phyloP scores from a whole-genome alignment of 805 yeast genomes.

The Barnettozyma populi region DNA sequence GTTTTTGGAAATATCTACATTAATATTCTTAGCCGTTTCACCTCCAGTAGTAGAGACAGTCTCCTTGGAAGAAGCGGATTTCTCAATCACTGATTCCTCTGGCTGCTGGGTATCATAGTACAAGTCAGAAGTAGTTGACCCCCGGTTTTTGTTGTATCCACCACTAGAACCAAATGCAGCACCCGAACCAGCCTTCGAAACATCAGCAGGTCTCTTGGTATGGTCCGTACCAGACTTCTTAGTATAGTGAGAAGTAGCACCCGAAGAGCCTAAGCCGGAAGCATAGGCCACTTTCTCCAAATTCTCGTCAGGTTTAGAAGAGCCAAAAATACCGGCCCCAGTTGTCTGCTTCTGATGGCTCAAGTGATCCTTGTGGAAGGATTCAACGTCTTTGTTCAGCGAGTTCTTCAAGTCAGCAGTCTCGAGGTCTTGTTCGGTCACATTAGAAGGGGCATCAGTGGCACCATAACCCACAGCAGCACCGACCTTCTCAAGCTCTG shows the following conservation, averaged over 20 bases:
- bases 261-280: slow-evolving; percentile 10
- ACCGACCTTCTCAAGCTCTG: slow-evolving; percentile 1
- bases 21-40: not conserved
- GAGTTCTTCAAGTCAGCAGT: not conserved
- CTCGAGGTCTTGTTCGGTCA: not conserved
- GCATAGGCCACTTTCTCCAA: slow-evolving; percentile 10
- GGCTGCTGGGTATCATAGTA: not conserved
- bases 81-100: not conserved
- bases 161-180: not conserved
- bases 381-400: not conserved
- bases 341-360: not conserved
- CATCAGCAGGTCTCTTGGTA: not conserved
- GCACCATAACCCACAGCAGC: slow-evolving; percentile 3
- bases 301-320: not conserved
- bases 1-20: slow-evolving; percentile 11
- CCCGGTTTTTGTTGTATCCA: not conserved
- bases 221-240: not conserved
- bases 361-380: not conserved
- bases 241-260: slow-evolving; percentile 3
- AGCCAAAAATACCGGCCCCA: not conserved
- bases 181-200: not conserved
- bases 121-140: not conserved
- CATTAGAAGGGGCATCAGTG: slow-evolving; percentile 2
- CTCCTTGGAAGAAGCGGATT: not conserved
- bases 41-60: not conserved